phyloP scores from a whole-genome alignment of 2,329 filamentous ascomycete genomes.

The Lachnellula occidentalis region DNA sequence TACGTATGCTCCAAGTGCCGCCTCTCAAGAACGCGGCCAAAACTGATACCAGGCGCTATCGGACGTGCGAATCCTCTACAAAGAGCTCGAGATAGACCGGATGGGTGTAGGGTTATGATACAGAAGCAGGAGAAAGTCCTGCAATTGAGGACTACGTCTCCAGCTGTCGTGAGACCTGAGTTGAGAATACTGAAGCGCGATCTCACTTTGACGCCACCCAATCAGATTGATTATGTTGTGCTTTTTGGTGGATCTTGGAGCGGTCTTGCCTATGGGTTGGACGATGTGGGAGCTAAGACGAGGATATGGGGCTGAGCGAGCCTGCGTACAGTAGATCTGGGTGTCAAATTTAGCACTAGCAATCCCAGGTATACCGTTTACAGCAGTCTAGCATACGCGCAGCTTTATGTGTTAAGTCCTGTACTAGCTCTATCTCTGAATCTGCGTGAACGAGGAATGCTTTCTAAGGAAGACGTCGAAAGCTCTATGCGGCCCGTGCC shows the following conservation, averaged over 20 bases:
- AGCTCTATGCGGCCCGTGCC: no score
- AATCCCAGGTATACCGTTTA: background rate
- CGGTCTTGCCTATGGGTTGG: constrained; percentile 8
- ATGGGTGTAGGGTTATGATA: constrained; percentile 8
- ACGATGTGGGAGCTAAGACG: background rate
- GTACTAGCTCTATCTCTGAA: no score
- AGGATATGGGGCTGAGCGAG: constrained; percentile 1
- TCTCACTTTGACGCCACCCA: constrained; percentile 8
- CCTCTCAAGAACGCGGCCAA: constrained; percentile 5
- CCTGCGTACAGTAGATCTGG: constrained; percentile 4
- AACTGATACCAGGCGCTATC: constrained; percentile 5
- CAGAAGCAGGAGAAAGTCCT: constrained; percentile 5
- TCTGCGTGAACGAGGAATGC: no score
- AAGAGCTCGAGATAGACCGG: constrained; percentile 4
- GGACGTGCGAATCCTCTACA: constrained; percentile 5
- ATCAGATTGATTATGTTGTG: constrained; percentile 9
- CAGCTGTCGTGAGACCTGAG: constrained; percentile 8
- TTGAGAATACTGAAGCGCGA: constrained; percentile 7
- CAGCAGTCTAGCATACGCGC: no score
- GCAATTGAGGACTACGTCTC: constrained; percentile 5
- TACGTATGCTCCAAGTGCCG: constrained; percentile 8
- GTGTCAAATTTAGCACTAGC: background rate
- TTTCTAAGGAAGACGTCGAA: no score
- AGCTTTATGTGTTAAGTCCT: no score
- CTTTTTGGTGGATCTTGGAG: constrained; percentile 8